phyloP scores from a whole-genome alignment of 140 eudicot genomes.

The Stevia rebaudiana region DNA sequence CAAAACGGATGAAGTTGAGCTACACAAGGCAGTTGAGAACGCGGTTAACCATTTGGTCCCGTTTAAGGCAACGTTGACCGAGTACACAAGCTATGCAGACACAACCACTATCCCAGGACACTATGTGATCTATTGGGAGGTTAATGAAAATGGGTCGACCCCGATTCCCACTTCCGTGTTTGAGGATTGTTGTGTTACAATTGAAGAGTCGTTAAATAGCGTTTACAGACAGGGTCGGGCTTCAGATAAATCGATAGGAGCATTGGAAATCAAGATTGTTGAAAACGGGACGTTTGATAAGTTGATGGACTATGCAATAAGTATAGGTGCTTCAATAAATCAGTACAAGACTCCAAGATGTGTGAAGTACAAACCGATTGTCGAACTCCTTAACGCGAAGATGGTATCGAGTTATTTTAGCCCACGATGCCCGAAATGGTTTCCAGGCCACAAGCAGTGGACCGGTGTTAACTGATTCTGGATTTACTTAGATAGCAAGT shows the following conservation, averaged over 20 bases:
- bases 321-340: conserved; percentile 7
- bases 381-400: neutral
- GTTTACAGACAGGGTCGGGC: conserved; percentile 50
- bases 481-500: conserved; percentile 6
- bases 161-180: conserved; percentile 5
- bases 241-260: conserved; percentile 46
- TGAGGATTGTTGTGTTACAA: conserved; percentile 36
- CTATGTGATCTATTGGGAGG: conserved; percentile 65
- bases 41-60: conserved; percentile 35
- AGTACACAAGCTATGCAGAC: conserved; percentile 69
- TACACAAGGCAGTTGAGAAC: conserved; percentile 53
- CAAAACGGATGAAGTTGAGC: conserved; percentile 72
- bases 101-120: conserved; percentile 62
- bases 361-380: conserved; percentile 3
- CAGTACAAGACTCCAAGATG: conserved; percentile 15
- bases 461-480: conserved; percentile 9
- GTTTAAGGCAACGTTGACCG: conserved; percentile 36
- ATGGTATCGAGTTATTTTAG: conserved; percentile 43
- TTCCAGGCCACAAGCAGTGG: conserved; percentile 52
- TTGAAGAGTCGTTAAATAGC: conserved; percentile 62
- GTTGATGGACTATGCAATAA: conserved; percentile 15
- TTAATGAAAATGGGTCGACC: conserved; percentile 2
- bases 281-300: conserved; percentile 33
- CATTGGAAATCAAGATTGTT: conserved; percentile 42
- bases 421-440: conserved; percentile 64